Evolutionary conservation across 2,329 filamentous ascomycete species (phyloP).

Genomic region (Trichoderma koningiopsis): DNA sequence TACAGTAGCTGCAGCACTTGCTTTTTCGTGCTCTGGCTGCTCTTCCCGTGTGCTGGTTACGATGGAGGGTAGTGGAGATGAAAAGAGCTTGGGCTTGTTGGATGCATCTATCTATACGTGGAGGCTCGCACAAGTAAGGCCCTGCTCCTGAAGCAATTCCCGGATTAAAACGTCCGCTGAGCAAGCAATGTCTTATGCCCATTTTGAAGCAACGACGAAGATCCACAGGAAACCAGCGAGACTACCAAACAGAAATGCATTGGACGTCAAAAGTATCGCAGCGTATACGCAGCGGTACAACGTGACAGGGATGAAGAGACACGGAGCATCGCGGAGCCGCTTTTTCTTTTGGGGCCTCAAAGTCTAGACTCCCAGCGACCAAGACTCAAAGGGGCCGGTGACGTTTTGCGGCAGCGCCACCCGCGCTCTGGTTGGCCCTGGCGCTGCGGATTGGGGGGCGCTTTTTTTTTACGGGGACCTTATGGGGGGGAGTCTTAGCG

Average conservation of each 20-base stretch:
- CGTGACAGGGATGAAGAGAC: conserved; percentile 3
- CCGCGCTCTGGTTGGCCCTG: conserved; percentile 24
- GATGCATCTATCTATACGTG: background rate
- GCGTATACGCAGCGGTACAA: conserved; percentile 4
- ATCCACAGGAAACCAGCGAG: background rate
- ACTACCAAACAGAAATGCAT: background rate
- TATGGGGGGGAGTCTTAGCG: conserved; percentile 17
- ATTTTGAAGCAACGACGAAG: background rate
- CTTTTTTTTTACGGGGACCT: background rate
- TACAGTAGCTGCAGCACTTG: background rate
- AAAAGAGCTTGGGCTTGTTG: background rate
- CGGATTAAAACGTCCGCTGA: background rate
- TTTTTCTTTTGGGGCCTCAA: conserved; percentile 22
- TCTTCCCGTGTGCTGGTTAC: background rate
- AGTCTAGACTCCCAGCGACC: conserved; percentile 29
- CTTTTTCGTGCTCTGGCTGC: background rate
- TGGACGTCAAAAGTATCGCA: background rate
- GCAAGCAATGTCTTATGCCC: background rate
- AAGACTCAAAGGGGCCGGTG: conserved; percentile 29
- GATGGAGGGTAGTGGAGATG: background rate
- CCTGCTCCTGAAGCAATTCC: background rate
- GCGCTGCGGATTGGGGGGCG: background rate
- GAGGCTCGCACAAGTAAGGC: background rate
- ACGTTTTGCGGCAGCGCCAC: conserved; percentile 30
- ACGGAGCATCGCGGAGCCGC: conserved; percentile 21